Evolutionary conservation across 805 yeast species (phyloP).

Genomic region (Scheffersomyces stipitis): DNA sequence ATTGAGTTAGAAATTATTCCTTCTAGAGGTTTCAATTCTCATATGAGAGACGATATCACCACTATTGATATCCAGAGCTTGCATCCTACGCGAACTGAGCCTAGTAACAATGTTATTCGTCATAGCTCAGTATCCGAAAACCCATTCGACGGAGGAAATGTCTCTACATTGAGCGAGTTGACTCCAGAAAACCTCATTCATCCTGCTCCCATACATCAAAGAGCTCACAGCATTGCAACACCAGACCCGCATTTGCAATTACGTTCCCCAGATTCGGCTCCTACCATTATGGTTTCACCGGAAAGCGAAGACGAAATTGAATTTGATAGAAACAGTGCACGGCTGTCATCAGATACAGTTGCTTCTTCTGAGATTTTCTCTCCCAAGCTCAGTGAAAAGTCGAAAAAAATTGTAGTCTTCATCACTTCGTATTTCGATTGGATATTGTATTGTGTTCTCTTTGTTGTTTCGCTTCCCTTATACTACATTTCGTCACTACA

Average conservation of each 20-base stretch:
- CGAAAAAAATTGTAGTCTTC: slow-evolving; percentile 27
- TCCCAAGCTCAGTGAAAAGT: slow-evolving; percentile 15
- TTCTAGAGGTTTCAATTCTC: no score
- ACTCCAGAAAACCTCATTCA: background rate
- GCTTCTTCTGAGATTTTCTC: background rate
- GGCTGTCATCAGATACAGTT: background rate
- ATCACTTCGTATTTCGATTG: slow-evolving; percentile 54
- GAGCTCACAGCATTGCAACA: background rate
- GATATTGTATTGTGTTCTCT: slow-evolving; percentile 46
- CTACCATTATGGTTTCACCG: background rate
- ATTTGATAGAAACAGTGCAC: no score
- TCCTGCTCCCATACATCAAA: slow-evolving; percentile 6
- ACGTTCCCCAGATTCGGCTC: background rate
- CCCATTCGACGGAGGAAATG: slow-evolving; percentile 11
- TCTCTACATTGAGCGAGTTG: background rate
- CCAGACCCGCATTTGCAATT: background rate
- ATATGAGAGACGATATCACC: slow-evolving; percentile 37
- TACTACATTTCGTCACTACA: slow-evolving; percentile 51
- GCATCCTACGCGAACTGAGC: slow-evolving; percentile 15
- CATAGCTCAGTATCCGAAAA: slow-evolving; percentile 10
- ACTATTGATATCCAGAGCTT: slow-evolving; percentile 31
- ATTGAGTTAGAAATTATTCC: slow-evolving; percentile 12
- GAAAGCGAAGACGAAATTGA: slow-evolving; percentile 1
- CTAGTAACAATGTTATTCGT: background rate
- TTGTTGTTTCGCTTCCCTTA: slow-evolving; percentile 57